These are phyloP conservation scores for Ustilago curta DNA, from an alignment of 1,284 basidiomycete genomes.

Conservation along the genomic window DNA sequence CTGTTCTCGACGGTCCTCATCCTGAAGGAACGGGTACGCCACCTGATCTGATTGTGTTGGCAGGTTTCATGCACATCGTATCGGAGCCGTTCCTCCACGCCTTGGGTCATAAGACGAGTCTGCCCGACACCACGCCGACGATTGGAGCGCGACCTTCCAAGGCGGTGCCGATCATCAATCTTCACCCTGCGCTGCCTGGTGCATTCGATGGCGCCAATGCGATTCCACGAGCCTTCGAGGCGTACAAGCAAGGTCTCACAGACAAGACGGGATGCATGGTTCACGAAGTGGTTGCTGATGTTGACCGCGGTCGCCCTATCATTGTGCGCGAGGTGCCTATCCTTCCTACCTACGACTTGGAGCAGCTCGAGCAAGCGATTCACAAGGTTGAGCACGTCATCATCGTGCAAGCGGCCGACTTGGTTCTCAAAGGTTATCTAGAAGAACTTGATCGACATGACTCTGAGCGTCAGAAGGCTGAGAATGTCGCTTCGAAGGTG, in stretches of 20 bases:
- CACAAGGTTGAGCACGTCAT: conserved; percentile 89
- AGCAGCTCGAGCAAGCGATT: conserved; percentile 81
- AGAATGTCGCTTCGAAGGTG: not conserved
- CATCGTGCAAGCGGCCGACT: conserved; percentile 77
- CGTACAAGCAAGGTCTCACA: conserved; percentile 78
- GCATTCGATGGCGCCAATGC: conserved; percentile 93
- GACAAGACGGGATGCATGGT: conserved; percentile 86
- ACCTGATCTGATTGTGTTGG: conserved; percentile 90
- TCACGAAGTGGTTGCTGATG: conserved; percentile 90
- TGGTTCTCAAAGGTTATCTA: conserved; percentile 47
- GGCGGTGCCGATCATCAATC: conserved; percentile 89
- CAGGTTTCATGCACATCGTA: conserved; percentile 97
- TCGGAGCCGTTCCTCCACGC: conserved; percentile 72
- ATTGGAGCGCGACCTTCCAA: conserved; percentile 51
- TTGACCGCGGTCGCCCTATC: conserved; percentile 90
- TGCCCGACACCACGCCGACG: conserved; percentile 39
- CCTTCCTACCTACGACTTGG: conserved; percentile 77
- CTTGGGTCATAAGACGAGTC: conserved; percentile 56
- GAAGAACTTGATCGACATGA: conserved; percentile 36
- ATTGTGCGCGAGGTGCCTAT: conserved; percentile 84
- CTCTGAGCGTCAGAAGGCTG: conserved; percentile 12
- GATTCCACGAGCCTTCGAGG: conserved; percentile 88
- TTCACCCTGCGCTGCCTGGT: conserved; percentile 94
- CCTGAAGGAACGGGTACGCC: conserved; percentile 31
- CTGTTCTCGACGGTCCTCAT: conserved; percentile 73